phyloP scores from a whole-genome alignment of 148 eudicot genomes.

The Fagopyrum homotropicum region DNA sequence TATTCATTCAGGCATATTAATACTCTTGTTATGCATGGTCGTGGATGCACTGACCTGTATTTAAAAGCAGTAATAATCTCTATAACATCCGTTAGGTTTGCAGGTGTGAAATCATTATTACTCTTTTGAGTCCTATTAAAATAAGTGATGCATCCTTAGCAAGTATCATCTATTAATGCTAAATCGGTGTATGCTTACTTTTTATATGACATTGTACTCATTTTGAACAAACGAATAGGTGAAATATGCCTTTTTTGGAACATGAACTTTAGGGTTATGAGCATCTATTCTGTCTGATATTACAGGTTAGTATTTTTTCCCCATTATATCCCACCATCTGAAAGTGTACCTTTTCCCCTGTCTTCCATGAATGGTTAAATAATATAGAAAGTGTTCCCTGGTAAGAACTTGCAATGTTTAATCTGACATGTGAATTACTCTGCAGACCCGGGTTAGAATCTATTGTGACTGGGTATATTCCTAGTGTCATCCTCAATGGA shows the following conservation, averaged over 20 bases:
- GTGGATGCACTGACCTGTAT: not conserved
- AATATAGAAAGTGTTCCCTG: not conserved
- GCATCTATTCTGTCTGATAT: not conserved
- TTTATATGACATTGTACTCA: not conserved
- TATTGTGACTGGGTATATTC: slow-evolving; percentile 78
- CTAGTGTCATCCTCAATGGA: slow-evolving; percentile 77
- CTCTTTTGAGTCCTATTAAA: not conserved
- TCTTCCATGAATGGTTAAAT: not conserved
- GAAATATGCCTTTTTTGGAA: not conserved
- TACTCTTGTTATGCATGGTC: not conserved
- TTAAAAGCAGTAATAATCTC: not conserved
- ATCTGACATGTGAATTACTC: not conserved
- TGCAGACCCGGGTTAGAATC: slow-evolving; percentile 78
- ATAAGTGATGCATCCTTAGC: not conserved
- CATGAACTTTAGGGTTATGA: not conserved
- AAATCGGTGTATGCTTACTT: not conserved
- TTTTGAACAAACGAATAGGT: not conserved
- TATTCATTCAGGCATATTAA: too few species aligned
- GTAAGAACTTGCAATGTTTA: not conserved
- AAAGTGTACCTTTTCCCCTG: too few species aligned
- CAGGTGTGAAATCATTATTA: not conserved
- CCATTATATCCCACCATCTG: too few species aligned
- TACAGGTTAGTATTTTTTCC: not conserved
- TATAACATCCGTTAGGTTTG: not conserved
- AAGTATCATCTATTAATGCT: not conserved